Percentiles rank a stretch among this genome's conserved stretches.
Conservation (phyloP, 192 early-diverging fungal genomes). For the Rhizoclosmatium globosum region DNA sequence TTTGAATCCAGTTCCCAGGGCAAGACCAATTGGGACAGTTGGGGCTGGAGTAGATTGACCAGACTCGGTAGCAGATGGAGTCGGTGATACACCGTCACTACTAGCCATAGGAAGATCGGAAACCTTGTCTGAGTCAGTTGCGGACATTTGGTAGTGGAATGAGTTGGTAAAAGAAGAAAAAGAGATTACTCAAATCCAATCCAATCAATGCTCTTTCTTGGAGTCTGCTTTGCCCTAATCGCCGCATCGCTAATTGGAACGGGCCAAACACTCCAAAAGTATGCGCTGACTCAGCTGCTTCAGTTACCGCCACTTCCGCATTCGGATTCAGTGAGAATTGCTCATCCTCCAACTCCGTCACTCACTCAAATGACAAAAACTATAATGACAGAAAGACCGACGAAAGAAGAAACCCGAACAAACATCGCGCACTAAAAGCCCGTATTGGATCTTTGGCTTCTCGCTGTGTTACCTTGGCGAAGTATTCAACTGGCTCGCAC, state of each 20-base stretch:
- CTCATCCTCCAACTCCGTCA: neutral
- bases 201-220: neutral
- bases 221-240: conserved; percentile 17
- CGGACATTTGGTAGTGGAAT: too few relatives aligned
- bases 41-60: neutral
- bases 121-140: too few relatives aligned
- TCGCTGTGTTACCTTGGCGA: conserved; percentile 43
- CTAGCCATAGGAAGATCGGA: too few relatives aligned
- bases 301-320: neutral
- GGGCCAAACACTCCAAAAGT: conserved; percentile 47
- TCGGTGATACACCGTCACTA: too few relatives aligned
- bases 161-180: too few relatives aligned
- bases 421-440: conserved; percentile 3
- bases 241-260: conserved; percentile 39
- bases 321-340: neutral
- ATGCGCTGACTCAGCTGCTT: conserved; percentile 32
- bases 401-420: neutral
- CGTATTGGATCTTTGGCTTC: conserved; percentile 39
- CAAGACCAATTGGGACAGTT: neutral
- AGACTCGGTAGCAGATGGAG: neutral
- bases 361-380: neutral
- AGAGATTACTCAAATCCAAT: neutral
- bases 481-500: conserved; percentile 38
- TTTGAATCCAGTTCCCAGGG: neutral
- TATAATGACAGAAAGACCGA: neutral